Conservation (phyloP, 1,139 yeast genomes). For the Ashbya aceris region DNA sequence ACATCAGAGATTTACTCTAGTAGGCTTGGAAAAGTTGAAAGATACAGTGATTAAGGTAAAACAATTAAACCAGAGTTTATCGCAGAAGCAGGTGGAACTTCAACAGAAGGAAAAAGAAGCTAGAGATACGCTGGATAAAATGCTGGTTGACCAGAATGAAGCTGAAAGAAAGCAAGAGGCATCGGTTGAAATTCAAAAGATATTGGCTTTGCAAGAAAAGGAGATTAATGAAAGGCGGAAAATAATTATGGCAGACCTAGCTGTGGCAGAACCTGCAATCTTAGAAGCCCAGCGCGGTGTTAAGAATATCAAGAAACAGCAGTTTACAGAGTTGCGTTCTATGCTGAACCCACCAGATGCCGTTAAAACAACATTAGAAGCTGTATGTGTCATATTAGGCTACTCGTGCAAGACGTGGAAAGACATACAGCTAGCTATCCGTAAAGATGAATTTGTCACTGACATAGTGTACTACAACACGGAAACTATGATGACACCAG, state of each 20-base stretch:
- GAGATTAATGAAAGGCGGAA: slow-evolving; percentile 49
- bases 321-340: slow-evolving; percentile 78
- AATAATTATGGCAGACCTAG: slow-evolving; percentile 54
- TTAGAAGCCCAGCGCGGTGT: slow-evolving; percentile 80
- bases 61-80: slow-evolving; percentile 45
- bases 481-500: slow-evolving; percentile 47
- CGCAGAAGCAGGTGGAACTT: slow-evolving; percentile 45
- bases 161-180: slow-evolving; percentile 88
- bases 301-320: slow-evolving; percentile 84
- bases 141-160: slow-evolving; percentile 85
- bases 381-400: slow-evolving; percentile 77
- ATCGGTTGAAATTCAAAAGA: slow-evolving; percentile 65
- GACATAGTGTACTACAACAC: slow-evolving; percentile 70
- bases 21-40: slow-evolving; percentile 65
- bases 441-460: slow-evolving; percentile 82
- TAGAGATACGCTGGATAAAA: slow-evolving; percentile 55
- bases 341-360: slow-evolving; percentile 89
- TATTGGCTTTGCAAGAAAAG: slow-evolving; percentile 57
- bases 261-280: slow-evolving; percentile 76
- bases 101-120: slow-evolving; percentile 59
- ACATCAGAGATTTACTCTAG: slow-evolving; percentile 60
- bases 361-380: slow-evolving; percentile 76
- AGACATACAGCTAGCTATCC: slow-evolving; percentile 70
- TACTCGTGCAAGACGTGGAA: slow-evolving; percentile 65
- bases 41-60: slow-evolving; percentile 73